Evolutionary conservation across 2,329 filamentous ascomycete species (phyloP).

Genomic region (Neonectria neomacrospora): DNA sequence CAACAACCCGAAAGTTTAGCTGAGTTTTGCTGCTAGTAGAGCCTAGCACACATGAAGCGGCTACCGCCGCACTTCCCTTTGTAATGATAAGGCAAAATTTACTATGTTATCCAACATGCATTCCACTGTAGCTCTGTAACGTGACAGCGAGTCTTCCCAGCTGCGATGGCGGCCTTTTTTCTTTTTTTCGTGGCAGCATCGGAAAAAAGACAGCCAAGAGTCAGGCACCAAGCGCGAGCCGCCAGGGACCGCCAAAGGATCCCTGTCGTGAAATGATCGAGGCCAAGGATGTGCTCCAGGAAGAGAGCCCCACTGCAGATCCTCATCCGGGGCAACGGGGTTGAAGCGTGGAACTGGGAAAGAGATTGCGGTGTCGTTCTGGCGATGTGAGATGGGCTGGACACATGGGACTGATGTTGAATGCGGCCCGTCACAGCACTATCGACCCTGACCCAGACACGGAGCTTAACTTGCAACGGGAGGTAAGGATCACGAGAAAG

Average conservation of each 20-base stretch:
- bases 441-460: neutral
- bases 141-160: neutral
- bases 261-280: neutral
- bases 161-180: neutral
- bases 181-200: neutral
- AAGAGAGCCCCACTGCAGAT: neutral
- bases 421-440: neutral
- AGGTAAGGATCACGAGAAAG: neutral
- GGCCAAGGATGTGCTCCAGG: neutral
- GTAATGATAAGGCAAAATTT: too few relatives aligned
- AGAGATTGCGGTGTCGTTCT: neutral
- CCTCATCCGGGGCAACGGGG: neutral
- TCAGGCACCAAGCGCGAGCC: neutral
- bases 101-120: too few relatives aligned
- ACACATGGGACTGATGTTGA: neutral
- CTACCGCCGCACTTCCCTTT: too few relatives aligned
- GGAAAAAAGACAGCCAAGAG: neutral
- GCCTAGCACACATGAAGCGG: too few relatives aligned
- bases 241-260: neutral
- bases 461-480: neutral
- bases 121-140: too few relatives aligned
- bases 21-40: too few relatives aligned
- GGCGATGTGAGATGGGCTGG: too few relatives aligned
- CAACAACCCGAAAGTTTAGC: too few relatives aligned
- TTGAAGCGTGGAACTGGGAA: neutral